phyloP scores from a whole-genome alignment of 2,329 filamentous ascomycete genomes.

The Cladosporium sp. region DNA sequence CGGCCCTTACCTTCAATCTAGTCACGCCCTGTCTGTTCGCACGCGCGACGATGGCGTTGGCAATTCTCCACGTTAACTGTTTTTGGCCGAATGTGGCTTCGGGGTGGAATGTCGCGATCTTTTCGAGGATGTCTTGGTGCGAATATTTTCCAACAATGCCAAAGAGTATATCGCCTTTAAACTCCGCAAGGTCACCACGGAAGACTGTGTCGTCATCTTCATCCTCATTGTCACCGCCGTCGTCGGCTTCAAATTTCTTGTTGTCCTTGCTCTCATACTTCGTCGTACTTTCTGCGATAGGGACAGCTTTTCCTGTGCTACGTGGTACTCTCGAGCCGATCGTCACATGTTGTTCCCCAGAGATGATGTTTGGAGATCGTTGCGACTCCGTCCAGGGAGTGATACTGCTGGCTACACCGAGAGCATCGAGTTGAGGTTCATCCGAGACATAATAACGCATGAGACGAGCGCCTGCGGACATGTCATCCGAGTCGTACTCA shows the following conservation, averaged over 20 bases:
- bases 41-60: neutral
- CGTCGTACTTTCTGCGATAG: too few species aligned
- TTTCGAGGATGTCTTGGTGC: neutral
- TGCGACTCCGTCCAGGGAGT: neutral
- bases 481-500: constrained; percentile 1
- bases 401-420: neutral
- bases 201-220: neutral
- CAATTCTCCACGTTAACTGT: neutral
- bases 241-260: neutral
- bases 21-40: neutral
- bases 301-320: neutral
- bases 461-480: constrained; percentile 10
- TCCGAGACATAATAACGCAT: constrained; percentile 10
- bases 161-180: neutral
- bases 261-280: neutral
- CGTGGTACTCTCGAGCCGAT: neutral
- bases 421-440: neutral
- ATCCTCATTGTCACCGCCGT: neutral
- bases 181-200: neutral
- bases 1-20: neutral
- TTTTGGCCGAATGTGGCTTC: neutral
- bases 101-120: neutral
- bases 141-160: neutral
- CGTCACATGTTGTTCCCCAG: neutral
- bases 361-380: neutral